Percentiles rank a stretch among this genome's conserved stretches.
Conservation (phyloP, 371 early-diverging fungal species). For the Lichtheimia hyalospora region DNA sequence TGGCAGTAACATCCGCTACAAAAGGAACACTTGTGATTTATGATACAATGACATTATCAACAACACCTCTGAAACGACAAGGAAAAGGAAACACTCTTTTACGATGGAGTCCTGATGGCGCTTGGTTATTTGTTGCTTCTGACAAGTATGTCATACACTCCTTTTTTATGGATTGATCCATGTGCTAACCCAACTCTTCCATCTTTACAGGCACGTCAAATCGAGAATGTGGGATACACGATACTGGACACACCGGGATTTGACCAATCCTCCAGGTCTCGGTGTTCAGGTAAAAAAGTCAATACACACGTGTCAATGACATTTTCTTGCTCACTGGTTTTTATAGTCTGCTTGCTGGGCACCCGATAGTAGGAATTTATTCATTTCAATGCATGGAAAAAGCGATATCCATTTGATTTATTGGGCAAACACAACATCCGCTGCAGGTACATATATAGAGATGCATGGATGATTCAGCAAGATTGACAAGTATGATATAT, state of each 20-base stretch:
- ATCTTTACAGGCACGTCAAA: slow-evolving; percentile 16
- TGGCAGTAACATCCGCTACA: slow-evolving; percentile 31
- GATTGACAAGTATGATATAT: background rate
- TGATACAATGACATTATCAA: slow-evolving; percentile 28
- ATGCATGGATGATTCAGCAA: background rate
- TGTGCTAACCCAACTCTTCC: too few relatives aligned
- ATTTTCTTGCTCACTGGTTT: background rate
- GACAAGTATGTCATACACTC: slow-evolving; percentile 22
- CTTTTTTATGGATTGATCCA: background rate
- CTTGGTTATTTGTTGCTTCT: slow-evolving; percentile 41
- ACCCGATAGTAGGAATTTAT: slow-evolving; percentile 34
- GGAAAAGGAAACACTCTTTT: slow-evolving; percentile 37
- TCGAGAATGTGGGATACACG: slow-evolving; percentile 47
- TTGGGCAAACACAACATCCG: slow-evolving; percentile 9
- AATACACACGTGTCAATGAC: background rate
- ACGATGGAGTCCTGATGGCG: slow-evolving; percentile 48
- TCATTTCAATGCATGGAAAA: slow-evolving; percentile 41
- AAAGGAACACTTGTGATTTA: slow-evolving; percentile 31
- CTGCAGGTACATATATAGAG: slow-evolving; percentile 3
- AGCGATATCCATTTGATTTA: slow-evolving; percentile 29
- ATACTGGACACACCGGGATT: slow-evolving; percentile 30
- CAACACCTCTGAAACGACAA: slow-evolving; percentile 30
- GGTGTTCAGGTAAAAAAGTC: slow-evolving; percentile 33
- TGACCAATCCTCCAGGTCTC: slow-evolving; percentile 39
- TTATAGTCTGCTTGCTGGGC: slow-evolving; percentile 46